Conservation (phyloP, 768 basidiomycete species). For the Cyclocybe cylindracea region DNA sequence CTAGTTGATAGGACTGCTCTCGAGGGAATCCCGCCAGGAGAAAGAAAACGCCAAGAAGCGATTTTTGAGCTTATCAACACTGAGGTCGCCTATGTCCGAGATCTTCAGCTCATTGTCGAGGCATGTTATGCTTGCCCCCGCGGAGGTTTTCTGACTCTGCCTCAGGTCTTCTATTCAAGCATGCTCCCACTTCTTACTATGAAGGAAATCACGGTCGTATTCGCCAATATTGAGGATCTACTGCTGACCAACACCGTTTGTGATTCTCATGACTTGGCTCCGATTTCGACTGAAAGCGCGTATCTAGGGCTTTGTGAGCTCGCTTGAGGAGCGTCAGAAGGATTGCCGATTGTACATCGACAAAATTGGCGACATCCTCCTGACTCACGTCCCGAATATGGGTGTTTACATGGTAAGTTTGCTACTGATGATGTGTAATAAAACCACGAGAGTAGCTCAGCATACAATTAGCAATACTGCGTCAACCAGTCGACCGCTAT, state of each 20-base stretch:
- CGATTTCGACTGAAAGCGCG: background rate
- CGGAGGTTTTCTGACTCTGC: background rate
- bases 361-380: slow-evolving; percentile 81
- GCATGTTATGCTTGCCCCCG: slow-evolving; percentile 36
- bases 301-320: slow-evolving; percentile 75
- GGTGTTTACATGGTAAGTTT: slow-evolving; percentile 71
- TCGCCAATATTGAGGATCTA: slow-evolving; percentile 93
- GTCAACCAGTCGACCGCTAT: slow-evolving; percentile 83
- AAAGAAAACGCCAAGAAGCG: slow-evolving; percentile 90
- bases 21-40: slow-evolving; percentile 73
- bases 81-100: slow-evolving; percentile 86
- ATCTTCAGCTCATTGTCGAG: slow-evolving; percentile 90
- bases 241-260: slow-evolving; percentile 78
- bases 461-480: slow-evolving; percentile 70
- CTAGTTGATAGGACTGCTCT: slow-evolving; percentile 83
- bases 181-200: slow-evolving; percentile 70
- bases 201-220: slow-evolving; percentile 81
- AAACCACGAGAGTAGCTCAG: background rate
- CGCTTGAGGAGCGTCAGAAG: slow-evolving; percentile 89
- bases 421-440: background rate
- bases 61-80: slow-evolving; percentile 96
- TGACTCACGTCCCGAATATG: slow-evolving; percentile 76
- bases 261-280: background rate
- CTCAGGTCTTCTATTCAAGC: slow-evolving; percentile 82
- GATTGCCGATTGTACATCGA: slow-evolving; percentile 91